Evolutionary conservation across 2,329 filamentous ascomycete species (phyloP).

Genomic region (Corniculantispora saksenae): DNA sequence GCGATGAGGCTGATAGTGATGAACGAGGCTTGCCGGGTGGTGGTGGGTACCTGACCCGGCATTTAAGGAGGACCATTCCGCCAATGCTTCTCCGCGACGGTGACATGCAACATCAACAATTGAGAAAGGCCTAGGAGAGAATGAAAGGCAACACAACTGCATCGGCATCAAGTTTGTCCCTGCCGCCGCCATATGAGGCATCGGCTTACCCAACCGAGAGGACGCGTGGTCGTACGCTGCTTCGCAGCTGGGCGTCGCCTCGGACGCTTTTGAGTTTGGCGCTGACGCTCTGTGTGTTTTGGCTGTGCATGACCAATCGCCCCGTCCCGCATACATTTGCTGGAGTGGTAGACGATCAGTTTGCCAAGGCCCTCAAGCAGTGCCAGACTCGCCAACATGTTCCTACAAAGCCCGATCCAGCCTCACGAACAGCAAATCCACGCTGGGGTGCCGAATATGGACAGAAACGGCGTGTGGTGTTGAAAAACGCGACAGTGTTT

Average conservation of each 20-base stretch:
- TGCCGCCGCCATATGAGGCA: conserved; percentile 10
- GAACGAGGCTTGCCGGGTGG: too few species aligned
- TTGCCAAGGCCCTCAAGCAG: background rate
- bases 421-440: conserved; percentile 31
- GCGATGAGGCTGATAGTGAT: too few species aligned
- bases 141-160: background rate
- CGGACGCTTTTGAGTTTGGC: background rate
- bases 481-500: conserved; percentile 45
- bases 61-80: too few species aligned
- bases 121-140: too few species aligned
- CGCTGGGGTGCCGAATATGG: conserved; percentile 42
- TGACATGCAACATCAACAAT: too few species aligned
- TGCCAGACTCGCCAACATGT: background rate
- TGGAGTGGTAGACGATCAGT: background rate
- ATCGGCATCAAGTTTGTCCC: background rate
- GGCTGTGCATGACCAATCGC: background rate
- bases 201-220: background rate
- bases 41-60: too few species aligned
- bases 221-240: background rate
- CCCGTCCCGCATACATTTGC: background rate
- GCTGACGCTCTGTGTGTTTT: background rate
- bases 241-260: background rate
- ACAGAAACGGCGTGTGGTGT: conserved; percentile 37
- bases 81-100: too few species aligned
- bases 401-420: background rate